phyloP scores from a whole-genome alignment of 768 basidiomycete species.

The Nevesoporus exiguus region DNA sequence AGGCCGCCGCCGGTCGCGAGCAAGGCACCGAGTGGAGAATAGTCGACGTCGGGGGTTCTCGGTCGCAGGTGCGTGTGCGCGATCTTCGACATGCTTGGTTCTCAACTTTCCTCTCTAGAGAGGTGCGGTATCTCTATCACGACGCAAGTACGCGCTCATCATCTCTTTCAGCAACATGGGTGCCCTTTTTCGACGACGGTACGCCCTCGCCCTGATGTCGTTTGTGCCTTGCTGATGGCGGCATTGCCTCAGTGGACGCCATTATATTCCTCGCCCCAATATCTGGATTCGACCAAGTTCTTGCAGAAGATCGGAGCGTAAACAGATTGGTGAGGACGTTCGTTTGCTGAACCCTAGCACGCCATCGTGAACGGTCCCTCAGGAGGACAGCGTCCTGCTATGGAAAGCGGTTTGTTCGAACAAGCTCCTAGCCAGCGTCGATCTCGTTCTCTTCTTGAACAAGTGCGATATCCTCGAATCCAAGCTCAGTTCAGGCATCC shows the following conservation, averaged over 20 bases:
- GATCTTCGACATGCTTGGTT: not conserved
- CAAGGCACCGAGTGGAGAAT: constrained; percentile 54
- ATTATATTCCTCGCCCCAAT: constrained; percentile 62
- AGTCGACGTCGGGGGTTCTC: constrained; percentile 51
- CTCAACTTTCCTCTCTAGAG: constrained; percentile 24
- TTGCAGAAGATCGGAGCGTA: constrained; percentile 49
- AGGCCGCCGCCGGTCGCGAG: constrained; percentile 48
- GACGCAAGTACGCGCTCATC: constrained; percentile 9
- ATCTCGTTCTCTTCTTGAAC: constrained; percentile 78
- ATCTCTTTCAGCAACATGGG: constrained; percentile 42
- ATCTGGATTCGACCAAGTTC: constrained; percentile 53
- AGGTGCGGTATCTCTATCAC: constrained; percentile 25
- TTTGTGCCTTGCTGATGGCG: not conserved
- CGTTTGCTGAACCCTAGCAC: not conserved
- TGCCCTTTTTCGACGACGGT: constrained; percentile 56
- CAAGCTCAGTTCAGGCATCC: constrained; percentile 64
- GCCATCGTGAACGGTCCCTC: not conserved
- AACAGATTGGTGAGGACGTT: constrained; percentile 43
- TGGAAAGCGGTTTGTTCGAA: constrained; percentile 75
- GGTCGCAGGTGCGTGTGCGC: constrained; percentile 42
- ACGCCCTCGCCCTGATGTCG: not conserved
- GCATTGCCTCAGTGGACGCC: constrained; percentile 33
- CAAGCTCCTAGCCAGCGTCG: constrained; percentile 64
- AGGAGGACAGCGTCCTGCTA: constrained; percentile 76
- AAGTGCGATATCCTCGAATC: constrained; percentile 72